Base-by-base conservation (phyloP, 1,139 yeast genomes). In the Candida anutae region DNA sequence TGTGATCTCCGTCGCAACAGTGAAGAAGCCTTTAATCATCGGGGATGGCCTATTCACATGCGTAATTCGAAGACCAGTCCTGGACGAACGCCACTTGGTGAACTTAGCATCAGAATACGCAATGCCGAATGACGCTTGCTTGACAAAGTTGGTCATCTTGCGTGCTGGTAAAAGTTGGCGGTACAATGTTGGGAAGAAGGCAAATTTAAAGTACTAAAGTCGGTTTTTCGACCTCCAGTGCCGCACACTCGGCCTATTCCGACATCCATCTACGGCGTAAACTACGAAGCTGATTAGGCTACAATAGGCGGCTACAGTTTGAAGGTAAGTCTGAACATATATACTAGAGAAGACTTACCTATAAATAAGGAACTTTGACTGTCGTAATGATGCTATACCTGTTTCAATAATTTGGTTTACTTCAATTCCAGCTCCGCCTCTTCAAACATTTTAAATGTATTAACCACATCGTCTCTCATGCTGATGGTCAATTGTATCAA, bases 1-100 rank as follows among this genome's bases (percentile, higher is more conserved):
- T 16, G 68, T 62, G 30, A 85, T 83, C 49, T 90, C 97, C 1
- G 97, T 87, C 10, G 95, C 96, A 5, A 90, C 94, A 1, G 95
- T 93, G 52, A 93, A 87, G 49, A 81, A 82, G 9, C 98, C 98
- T 46, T 79, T 77, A 4, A 93, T 96, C 18, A 87, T 68, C 1
- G 98, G 97, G 2, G 94, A 78, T 12, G 87, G 79, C 45, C 82
- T 84, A 47, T 80, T 69, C 25, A 90, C 67, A 40, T 84, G 70
- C 5, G 82, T 79, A 19, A 88, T 56, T 50, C 83, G 93, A 19
- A 90, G 67, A 0, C 95, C 95, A 0, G 97, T 85, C 33, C 90
- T 64, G 13, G 53, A 40, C 1, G 94, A 81, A 30, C 62, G 58
- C 93, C 93, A 84, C 45, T 78, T 77, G 40, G 73, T 70, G 34